Conservation (phyloP, 768 basidiomycete species). For the Tylopilus felleus region DNA sequence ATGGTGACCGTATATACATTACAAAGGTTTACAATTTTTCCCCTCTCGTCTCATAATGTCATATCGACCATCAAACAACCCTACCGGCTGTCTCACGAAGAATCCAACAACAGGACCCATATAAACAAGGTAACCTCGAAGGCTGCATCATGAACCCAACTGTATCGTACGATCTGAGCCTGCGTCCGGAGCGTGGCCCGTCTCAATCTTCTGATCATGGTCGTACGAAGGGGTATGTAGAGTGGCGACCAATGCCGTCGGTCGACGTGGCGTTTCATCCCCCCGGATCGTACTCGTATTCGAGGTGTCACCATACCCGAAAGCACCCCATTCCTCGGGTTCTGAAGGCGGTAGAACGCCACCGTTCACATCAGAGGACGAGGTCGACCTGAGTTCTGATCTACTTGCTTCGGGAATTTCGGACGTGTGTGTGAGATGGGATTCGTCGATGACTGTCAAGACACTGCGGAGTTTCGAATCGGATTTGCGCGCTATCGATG, state of each 20-base stretch:
- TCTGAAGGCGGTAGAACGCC: conserved; percentile 20
- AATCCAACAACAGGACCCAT: too few species aligned
- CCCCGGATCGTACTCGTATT: conserved; percentile 32
- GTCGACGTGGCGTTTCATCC: conserved; percentile 47
- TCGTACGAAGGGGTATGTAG: conserved; percentile 22
- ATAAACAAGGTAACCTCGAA: conserved; percentile 13
- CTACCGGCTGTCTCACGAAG: conserved; percentile 4
- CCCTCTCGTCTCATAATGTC: background rate
- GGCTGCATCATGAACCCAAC: conserved; percentile 13
- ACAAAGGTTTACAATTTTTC: background rate
- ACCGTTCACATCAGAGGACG: conserved; percentile 31
- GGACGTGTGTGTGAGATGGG: conserved; percentile 36
- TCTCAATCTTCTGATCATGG: conserved; percentile 21
- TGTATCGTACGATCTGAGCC: conserved; percentile 29
- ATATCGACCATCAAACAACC: background rate
- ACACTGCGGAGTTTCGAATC: conserved; percentile 69
- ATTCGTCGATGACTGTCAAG: conserved; percentile 71
- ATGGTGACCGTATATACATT: background rate
- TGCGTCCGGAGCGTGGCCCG: conserved; percentile 17
- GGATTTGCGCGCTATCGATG: conserved; percentile 46
- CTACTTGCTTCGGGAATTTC: conserved; percentile 16
- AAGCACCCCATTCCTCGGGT: conserved; percentile 37
- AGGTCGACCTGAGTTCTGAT: conserved; percentile 22
- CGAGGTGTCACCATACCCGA: conserved; percentile 40
- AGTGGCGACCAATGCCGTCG: conserved; percentile 25